Evolutionary conservation across 2,329 filamentous ascomycete species (phyloP), one percentile per base, ranked within the genome.

Genomic region (Apiospora pterosperma): DNA sequence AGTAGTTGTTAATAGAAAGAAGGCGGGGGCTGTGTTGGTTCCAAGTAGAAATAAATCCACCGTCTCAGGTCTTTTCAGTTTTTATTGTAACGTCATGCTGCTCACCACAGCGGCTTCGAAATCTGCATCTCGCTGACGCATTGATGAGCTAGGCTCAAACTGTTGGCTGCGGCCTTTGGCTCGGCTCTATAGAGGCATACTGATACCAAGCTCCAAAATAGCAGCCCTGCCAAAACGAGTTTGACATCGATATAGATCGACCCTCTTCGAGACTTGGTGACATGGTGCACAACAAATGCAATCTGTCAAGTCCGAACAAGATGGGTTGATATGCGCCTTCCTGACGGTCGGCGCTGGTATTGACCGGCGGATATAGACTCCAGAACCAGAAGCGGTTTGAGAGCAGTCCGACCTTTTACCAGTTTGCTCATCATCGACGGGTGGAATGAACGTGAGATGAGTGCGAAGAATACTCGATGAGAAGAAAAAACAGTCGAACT

Each of bases 41-140:
- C 31, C 36, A 16, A 44, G 14, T 36, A 34, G 19, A 25, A 38
- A 16, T 60, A 23, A 60, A 60, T 60, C n/a, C 34, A 38, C 60
- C 59, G 62, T 66, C 65, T 66, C 65, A 66, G 65, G 64, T 66
- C 65, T 66, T 66, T 66, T 66, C 65, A 66, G 65, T 66, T 64
- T 59, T 59, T 28, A 58, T 62, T 42, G 38, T 64, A 42, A 66
- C 65, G 62, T 66, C 65, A 66, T 62, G 48, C 65, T 62, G 65
- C 65, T 66, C 65, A 64, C 65, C 65, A 62, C 62, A 62, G 41
- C 65, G 65, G 65, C 65, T 66, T 62, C 65, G 63, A 62, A 61
- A 39, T 59, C 59, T 64, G 44, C 44, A 66, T 55, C 62, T 25
- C 42, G 61, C 64, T 44, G 42, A 42, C 60, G 28, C 28, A 48